Evolutionary conservation across 768 basidiomycete genomes (phyloP), one percentile per base, ranked within the genome.

Genomic region (Agaricus subrufescens): DNA sequence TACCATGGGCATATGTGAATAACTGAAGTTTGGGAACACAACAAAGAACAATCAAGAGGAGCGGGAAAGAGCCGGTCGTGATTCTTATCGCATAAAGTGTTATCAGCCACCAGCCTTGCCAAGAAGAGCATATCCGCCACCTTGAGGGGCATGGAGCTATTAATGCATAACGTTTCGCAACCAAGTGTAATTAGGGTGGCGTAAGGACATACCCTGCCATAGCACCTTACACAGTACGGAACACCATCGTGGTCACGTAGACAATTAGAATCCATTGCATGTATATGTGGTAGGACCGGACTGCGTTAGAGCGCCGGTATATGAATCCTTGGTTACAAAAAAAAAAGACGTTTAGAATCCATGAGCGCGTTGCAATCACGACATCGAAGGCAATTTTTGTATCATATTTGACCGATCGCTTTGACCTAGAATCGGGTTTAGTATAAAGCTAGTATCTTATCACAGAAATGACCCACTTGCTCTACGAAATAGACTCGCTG

Each of bases 401-500:
- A 91, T 69, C 76, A 93, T 14, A 85, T 88, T 74, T 89, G 87
- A 7, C 87, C 87, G 12, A 89, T 78, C 1, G 90, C 90, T 68
- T 89, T 90, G 56, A 89, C 83, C 89, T 90, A 25, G 38, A 47
- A 39, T 31, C 12, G 39, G 49, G 49, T 25, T 56, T 12, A 44
- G 56, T 14, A 15, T 42, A 45, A 11, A 4, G 6, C 1, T 14
- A 2, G 4, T 40, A 14, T 48, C 30, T 15, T 48, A 19, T 19
- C 26, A 23, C 10, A 52, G 40, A 50, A 49, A 43, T 25, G 38
- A 40, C 64, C 11, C 46, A 84, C 89, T 79, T 90, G 89, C 67
- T 93, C 90, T 12, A 90, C 90, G 64, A 93, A 92, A 71, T 89
- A 94, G 9, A 94, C 91, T 51, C 78, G 85, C 76, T 87, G 84